A percentile compares a stretch with the other conserved stretches of the same genome.
Conservation (phyloP, 2,329 filamentous ascomycete species). For the Penicillium fuscoglaucum region DNA sequence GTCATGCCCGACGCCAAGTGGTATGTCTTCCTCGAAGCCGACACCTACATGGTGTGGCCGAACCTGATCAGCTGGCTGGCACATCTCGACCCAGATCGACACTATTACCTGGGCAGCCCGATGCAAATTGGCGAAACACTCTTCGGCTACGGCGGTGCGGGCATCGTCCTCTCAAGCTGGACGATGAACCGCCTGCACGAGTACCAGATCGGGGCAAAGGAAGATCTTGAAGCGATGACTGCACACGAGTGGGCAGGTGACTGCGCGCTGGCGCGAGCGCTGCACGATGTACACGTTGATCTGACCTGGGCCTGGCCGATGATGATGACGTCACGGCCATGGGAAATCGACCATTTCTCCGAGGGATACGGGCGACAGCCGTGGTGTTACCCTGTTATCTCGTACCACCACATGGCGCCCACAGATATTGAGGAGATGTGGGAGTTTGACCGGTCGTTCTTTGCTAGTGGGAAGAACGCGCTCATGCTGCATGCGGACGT, state of each 20-base stretch:
- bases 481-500: conserved; percentile 31
- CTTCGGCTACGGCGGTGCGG: conserved; percentile 54
- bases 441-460: conserved; percentile 49
- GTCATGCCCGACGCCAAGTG: conserved; percentile 51
- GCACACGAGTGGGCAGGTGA: conserved; percentile 49
- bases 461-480: conserved; percentile 53
- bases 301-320: conserved; percentile 50
- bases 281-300: conserved; percentile 45
- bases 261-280: conserved; percentile 48
- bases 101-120: conserved; percentile 55
- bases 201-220: conserved; percentile 40
- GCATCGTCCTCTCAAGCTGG: conserved; percentile 51
- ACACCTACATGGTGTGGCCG: conserved; percentile 57
- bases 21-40: conserved; percentile 60
- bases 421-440: conserved; percentile 45
- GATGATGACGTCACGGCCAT: conserved; percentile 41
- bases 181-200: conserved; percentile 44
- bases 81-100: conserved; percentile 46
- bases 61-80: conserved; percentile 55
- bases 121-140: conserved; percentile 50
- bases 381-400: conserved; percentile 52
- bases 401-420: conserved; percentile 51
- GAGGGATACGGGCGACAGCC: conserved; percentile 39
- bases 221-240: conserved; percentile 47
- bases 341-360: conserved; percentile 43